phyloP scores from a whole-genome alignment of 495 filamentous ascomycete genomes.

The Aspergillus asperescens region DNA sequence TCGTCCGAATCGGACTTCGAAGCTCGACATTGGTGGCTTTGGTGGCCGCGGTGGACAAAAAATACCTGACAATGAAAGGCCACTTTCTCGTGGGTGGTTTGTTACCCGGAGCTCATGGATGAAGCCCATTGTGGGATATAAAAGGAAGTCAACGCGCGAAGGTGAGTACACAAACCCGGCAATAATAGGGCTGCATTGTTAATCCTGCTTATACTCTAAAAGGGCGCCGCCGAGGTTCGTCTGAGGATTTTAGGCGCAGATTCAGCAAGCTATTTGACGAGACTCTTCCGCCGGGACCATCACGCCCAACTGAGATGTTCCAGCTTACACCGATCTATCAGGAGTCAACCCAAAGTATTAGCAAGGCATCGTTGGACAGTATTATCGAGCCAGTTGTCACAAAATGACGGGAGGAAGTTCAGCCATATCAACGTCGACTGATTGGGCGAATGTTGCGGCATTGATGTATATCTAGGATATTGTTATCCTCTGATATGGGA shows the following conservation, averaged over 20 bases:
- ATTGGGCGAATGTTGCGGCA: not conserved
- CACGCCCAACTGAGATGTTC: conserved; percentile 23
- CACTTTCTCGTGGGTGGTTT: conserved; percentile 11
- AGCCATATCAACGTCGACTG: not conserved
- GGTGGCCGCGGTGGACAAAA: not conserved
- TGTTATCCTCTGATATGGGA: conserved; percentile 9
- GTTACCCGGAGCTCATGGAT: conserved; percentile 19
- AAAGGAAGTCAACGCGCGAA: conserved; percentile 9
- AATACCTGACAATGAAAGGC: not conserved
- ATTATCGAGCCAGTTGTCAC: not conserved
- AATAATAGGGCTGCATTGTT: not conserved
- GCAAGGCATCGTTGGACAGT: conserved; percentile 12
- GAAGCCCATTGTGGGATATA: conserved; percentile 15
- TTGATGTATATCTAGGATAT: conserved; percentile 12
- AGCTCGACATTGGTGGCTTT: not conserved
- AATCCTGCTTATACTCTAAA: not conserved
- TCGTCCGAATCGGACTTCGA: not conserved
- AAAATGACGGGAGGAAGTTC: not conserved
- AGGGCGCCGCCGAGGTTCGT: conserved; percentile 34
- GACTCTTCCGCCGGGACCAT: conserved; percentile 25
- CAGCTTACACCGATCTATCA: conserved; percentile 22
- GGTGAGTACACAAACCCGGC: not conserved
- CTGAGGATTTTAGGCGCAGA: conserved; percentile 35
- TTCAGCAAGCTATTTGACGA: conserved; percentile 40
- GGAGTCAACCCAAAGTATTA: conserved; percentile 17